phyloP scores from a whole-genome alignment of 2,329 filamentous ascomycete genomes.

The Furcasterigmium sp. region DNA sequence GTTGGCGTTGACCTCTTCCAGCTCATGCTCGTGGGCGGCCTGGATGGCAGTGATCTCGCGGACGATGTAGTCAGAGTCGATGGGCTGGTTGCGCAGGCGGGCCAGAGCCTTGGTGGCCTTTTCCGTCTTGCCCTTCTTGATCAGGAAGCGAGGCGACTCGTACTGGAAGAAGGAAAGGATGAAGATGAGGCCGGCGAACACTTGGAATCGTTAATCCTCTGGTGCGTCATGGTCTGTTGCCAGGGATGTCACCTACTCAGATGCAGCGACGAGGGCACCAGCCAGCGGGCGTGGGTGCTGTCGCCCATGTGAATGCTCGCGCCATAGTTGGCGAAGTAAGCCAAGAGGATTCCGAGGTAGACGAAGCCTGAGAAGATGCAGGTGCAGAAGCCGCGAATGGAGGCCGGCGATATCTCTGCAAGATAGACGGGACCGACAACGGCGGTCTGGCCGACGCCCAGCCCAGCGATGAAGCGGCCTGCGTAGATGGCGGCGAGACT shows the following conservation, averaged over 20 bases:
- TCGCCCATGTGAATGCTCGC: constrained; percentile 35
- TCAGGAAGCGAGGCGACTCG: constrained; percentile 66
- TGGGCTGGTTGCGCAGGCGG: constrained; percentile 52
- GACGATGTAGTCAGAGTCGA: constrained; percentile 55
- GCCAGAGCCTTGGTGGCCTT: constrained; percentile 50
- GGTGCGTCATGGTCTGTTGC: too few relatives aligned
- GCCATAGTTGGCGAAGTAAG: constrained; percentile 63
- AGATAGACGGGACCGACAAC: constrained; percentile 45
- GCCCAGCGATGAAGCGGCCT: constrained; percentile 48
- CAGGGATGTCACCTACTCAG: constrained; percentile 75
- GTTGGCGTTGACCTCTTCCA: constrained; percentile 64
- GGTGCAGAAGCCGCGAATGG: constrained; percentile 61
- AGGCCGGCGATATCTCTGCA: constrained; percentile 54
- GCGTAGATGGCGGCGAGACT: constrained; percentile 44
- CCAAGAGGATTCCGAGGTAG: constrained; percentile 63
- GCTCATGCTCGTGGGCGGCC: constrained; percentile 61
- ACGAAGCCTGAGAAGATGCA: constrained; percentile 31
- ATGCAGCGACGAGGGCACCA: constrained; percentile 69
- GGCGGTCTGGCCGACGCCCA: constrained; percentile 51
- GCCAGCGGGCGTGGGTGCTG: constrained; percentile 44
- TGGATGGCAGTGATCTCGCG: constrained; percentile 61
- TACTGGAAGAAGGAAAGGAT: constrained; percentile 62
- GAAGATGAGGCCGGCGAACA: constrained; percentile 70
- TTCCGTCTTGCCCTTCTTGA: constrained; percentile 58
- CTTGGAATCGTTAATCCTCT: too few relatives aligned